These are phyloP conservation scores for Mycena amicta DNA, from an alignment of 768 basidiomycete species.

Conservation along the genomic window DNA sequence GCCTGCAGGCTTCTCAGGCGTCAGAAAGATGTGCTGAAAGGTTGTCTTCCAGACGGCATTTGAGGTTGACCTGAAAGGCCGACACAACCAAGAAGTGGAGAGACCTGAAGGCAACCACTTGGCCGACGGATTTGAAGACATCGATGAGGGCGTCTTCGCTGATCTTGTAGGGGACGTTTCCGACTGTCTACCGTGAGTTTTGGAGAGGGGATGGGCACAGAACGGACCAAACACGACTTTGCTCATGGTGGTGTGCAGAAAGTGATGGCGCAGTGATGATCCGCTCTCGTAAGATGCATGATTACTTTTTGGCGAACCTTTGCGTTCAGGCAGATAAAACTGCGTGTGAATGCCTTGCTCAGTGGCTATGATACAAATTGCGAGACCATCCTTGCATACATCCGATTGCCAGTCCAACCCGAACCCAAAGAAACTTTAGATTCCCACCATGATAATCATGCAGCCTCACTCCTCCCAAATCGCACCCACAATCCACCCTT, in stretches of 20 bases:
- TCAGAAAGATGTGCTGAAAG: too few species aligned
- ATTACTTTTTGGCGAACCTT: background rate
- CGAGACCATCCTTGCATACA: background rate
- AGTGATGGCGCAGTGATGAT: too few species aligned
- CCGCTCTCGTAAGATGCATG: background rate
- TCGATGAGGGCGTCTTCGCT: slow-evolving; percentile 87
- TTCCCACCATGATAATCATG: background rate
- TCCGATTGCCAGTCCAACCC: too few species aligned
- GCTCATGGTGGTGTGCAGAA: slow-evolving; percentile 33
- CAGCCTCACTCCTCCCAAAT: slow-evolving; percentile 32
- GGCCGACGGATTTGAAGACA: slow-evolving; percentile 86
- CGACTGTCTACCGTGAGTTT: slow-evolving; percentile 49
- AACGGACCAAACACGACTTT: background rate
- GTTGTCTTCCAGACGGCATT: too few species aligned
- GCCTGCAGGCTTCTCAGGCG: too few species aligned
- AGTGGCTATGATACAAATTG: background rate
- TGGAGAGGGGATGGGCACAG: background rate
- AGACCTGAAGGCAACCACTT: slow-evolving; percentile 87
- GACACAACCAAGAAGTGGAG: slow-evolving; percentile 8
- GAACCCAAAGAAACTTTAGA: too few species aligned
- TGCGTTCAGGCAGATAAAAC: background rate
- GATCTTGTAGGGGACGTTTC: slow-evolving; percentile 91
- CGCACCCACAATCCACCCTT: slow-evolving; percentile 70
- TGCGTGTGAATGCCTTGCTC: too few species aligned
- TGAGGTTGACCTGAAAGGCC: too few species aligned